Evolutionary conservation across 1,139 yeast species (phyloP).

Genomic region (Hyphopichia pseudoburtonii): DNA sequence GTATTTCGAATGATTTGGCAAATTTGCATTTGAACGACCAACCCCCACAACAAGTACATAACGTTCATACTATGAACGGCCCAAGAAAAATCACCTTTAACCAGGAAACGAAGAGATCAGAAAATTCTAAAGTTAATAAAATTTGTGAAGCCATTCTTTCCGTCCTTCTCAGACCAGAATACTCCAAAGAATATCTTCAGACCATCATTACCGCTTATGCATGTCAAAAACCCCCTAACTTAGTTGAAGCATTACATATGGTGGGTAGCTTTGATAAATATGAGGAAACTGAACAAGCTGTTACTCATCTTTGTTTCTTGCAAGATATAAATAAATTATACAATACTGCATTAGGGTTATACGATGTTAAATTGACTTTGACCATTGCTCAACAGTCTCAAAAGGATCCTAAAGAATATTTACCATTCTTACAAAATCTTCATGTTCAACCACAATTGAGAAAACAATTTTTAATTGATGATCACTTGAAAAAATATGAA

Average conservation of each 20-base stretch:
- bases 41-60: slow-evolving; percentile 9
- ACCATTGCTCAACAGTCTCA: slow-evolving; percentile 93
- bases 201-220: slow-evolving; percentile 90
- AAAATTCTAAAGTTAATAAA: slow-evolving; percentile 65
- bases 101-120: slow-evolving; percentile 28
- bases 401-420: slow-evolving; percentile 95
- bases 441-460: slow-evolving; percentile 67
- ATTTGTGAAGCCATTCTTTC: slow-evolving; percentile 72
- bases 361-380: slow-evolving; percentile 78
- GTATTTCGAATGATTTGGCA: slow-evolving; percentile 8
- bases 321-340: slow-evolving; percentile 87
- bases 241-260: slow-evolving; percentile 67
- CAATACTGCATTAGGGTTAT: slow-evolving; percentile 75
- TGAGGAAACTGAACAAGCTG: slow-evolving; percentile 58
- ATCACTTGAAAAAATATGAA: slow-evolving; percentile 62
- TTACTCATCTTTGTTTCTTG: slow-evolving; percentile 84
- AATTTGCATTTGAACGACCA: slow-evolving; percentile 10
- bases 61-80: slow-evolving; percentile 5
- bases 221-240: slow-evolving; percentile 84
- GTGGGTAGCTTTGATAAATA: slow-evolving; percentile 49
- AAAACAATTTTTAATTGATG: slow-evolving; percentile 76
- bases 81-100: slow-evolving; percentile 22
- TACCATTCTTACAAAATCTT: slow-evolving; percentile 84
- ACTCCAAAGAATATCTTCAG: slow-evolving; percentile 63
- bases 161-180: slow-evolving; percentile 53